phyloP scores from a whole-genome alignment of 2,329 filamentous ascomycete species.

The Diaporthe citriasiana region DNA sequence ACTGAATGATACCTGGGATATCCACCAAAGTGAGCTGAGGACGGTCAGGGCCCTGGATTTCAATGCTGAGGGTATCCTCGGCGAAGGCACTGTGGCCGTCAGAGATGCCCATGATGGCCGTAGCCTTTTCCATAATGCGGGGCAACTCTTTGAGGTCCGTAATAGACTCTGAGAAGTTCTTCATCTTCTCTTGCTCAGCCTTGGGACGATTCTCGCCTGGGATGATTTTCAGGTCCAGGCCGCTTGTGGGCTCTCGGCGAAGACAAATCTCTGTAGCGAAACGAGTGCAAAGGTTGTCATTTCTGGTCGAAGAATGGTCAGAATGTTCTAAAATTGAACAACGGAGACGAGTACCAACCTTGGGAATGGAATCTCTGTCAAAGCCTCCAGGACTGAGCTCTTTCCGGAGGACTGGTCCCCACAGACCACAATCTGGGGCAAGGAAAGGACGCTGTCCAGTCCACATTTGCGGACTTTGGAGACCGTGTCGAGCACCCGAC shows the following conservation, averaged over 20 bases:
- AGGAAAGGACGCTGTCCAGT: not conserved
- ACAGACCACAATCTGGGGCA: constrained; percentile 32
- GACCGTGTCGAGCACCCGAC: constrained; percentile 19
- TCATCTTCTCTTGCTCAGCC: not conserved
- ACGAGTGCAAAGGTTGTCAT: constrained; percentile 36
- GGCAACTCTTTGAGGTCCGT: constrained; percentile 5
- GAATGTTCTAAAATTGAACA: not conserved
- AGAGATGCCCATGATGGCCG: constrained; percentile 10
- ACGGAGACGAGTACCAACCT: not conserved
- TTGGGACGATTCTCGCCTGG: not conserved
- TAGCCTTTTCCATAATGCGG: constrained; percentile 12
- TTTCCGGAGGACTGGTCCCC: constrained; percentile 38
- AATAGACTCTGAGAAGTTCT: not conserved
- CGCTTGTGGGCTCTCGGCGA: not conserved
- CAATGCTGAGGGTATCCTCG: not conserved
- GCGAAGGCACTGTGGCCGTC: constrained; percentile 12
- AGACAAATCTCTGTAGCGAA: constrained; percentile 36
- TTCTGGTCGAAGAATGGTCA: not conserved
- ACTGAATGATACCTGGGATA: constrained; percentile 34
- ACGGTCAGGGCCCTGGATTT: constrained; percentile 31
- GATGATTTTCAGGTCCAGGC: not conserved
- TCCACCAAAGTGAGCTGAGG: constrained; percentile 34
- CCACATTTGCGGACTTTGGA: constrained; percentile 32
- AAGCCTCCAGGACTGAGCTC: constrained; percentile 32
- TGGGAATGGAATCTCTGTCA: constrained; percentile 34